Evolutionary conservation across 2,329 filamentous ascomycete genomes (phyloP).

Genomic region (Diaporthe helianthi): DNA sequence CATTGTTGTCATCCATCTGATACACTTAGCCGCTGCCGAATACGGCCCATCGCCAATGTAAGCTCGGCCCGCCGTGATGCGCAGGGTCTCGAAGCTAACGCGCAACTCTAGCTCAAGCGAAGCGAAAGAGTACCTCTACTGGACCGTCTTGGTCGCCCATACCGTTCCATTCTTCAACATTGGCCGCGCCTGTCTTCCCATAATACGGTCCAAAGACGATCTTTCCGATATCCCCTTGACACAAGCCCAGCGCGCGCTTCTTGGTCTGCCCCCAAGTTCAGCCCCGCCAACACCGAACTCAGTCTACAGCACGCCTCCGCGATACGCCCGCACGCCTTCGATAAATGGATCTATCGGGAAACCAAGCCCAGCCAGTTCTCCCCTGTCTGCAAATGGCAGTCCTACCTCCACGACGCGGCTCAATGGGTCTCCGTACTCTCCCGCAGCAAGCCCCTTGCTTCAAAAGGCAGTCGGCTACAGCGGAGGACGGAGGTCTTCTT

Average conservation of each 20-base stretch:
- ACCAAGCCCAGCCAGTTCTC: conserved; percentile 64
- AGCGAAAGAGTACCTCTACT: conserved; percentile 49
- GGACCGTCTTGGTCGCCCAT: conserved; percentile 57
- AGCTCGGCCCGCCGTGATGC: conserved; percentile 36
- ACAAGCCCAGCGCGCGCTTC: conserved; percentile 81
- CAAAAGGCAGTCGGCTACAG: conserved; percentile 69
- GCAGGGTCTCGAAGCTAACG: conserved; percentile 31
- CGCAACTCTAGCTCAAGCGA: conserved; percentile 28
- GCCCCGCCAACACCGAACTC: conserved; percentile 71
- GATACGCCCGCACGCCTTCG: conserved; percentile 80
- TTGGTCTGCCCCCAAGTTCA: conserved; percentile 77
- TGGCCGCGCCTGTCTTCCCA: conserved; percentile 71
- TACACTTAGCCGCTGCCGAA: conserved; percentile 47
- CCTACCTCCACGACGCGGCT: conserved; percentile 41
- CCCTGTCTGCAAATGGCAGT: conserved; percentile 60
- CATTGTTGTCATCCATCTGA: conserved; percentile 42
- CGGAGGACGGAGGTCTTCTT: conserved; percentile 66
- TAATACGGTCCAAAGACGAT: conserved; percentile 76
- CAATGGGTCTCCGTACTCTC: conserved; percentile 56
- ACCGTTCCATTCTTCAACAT: conserved; percentile 75
- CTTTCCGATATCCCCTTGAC: conserved; percentile 91
- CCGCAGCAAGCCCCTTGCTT: conserved; percentile 61
- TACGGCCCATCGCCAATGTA: conserved; percentile 49
- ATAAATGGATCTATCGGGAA: conserved; percentile 67
- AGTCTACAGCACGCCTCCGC: conserved; percentile 83